Evolutionary conservation across 1,284 basidiomycete genomes (phyloP).

Genomic region (Cutaneotrichosporon dermatis): DNA sequence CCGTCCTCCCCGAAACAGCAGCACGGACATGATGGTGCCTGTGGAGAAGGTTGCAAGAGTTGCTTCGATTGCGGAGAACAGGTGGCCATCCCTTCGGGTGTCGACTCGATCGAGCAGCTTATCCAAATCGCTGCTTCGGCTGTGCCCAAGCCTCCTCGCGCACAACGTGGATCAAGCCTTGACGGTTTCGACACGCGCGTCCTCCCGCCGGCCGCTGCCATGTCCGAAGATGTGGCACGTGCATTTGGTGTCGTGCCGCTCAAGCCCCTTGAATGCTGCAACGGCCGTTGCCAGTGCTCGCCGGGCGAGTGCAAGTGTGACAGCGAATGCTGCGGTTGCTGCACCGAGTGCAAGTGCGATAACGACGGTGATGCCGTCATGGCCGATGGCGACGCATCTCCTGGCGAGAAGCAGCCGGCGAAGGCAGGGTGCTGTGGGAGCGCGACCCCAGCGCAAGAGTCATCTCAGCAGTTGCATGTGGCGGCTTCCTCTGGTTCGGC

Average conservation of each 20-base stretch:
- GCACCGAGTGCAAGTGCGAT: conserved; percentile 41
- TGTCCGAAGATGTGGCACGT: conserved; percentile 37
- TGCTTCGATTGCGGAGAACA: conserved; percentile 43
- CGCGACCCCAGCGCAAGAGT: not conserved
- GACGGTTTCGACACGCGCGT: conserved; percentile 40
- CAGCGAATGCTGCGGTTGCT: conserved; percentile 49
- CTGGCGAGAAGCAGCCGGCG: not conserved
- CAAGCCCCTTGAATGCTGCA: conserved; percentile 48
- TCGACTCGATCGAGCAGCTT: conserved; percentile 45
- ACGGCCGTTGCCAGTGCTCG: conserved; percentile 46
- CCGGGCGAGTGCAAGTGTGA: conserved; percentile 47
- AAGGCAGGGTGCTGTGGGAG: conserved; percentile 10
- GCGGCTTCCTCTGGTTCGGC: not conserved
- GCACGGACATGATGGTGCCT: conserved; percentile 24
- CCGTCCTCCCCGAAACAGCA: conserved; percentile 7
- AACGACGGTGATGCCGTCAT: conserved; percentile 29
- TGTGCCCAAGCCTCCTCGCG: conserved; percentile 29
- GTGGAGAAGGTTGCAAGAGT: conserved; percentile 38
- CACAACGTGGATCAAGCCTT: conserved; percentile 13
- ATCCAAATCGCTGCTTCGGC: conserved; percentile 42
- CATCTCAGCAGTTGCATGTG: not conserved
- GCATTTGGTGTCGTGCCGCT: conserved; percentile 42
- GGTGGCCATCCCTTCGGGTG: conserved; percentile 42
- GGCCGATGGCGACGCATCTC: conserved; percentile 4
- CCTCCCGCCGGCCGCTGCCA: conserved; percentile 31